Percentiles rank a stretch among this genome's conserved stretches.
These are phyloP conservation scores for Tricholoma bakamatsutake DNA, from an alignment of 768 basidiomycete genomes.

Conservation along the genomic window DNA sequence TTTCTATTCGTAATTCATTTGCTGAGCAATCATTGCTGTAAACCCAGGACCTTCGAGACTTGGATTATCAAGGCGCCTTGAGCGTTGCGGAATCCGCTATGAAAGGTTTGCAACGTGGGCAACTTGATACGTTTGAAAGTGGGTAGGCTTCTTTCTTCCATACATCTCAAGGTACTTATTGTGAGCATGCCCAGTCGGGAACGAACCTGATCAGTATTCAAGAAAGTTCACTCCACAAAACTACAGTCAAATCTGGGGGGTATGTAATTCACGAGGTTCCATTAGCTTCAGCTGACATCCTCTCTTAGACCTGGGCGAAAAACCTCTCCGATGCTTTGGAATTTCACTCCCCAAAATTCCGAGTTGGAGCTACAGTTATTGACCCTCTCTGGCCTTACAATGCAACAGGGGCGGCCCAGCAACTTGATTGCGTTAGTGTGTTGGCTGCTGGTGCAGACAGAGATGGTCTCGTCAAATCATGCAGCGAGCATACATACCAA, in stretches of 20 bases:
- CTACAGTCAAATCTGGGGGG: conserved; percentile 42
- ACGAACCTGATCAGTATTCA: conserved; percentile 50
- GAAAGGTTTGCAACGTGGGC: conserved; percentile 26
- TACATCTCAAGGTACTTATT: neutral
- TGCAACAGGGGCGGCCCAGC: conserved; percentile 34
- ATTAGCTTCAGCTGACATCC: neutral
- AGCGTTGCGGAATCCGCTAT: conserved; percentile 38
- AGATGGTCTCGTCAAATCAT: conserved; percentile 36
- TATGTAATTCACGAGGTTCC: conserved; percentile 13
- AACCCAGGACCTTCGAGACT: conserved; percentile 38
- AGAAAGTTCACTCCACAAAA: conserved; percentile 32
- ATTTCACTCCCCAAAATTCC: conserved; percentile 35
- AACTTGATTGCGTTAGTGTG: conserved; percentile 44
- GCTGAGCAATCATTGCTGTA: neutral
- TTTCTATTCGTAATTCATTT: neutral
- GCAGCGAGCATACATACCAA: conserved; percentile 52
- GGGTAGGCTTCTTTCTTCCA: conserved; percentile 2
- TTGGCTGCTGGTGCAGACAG: conserved; percentile 40
- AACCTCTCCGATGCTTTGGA: conserved; percentile 38
- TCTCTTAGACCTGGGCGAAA: conserved; percentile 38
- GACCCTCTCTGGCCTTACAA: conserved; percentile 50
- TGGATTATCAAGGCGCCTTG: conserved; percentile 37
- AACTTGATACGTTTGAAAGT: conserved; percentile 44
- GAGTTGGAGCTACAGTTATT: conserved; percentile 43
- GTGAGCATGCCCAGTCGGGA: conserved; percentile 35